Evolutionary conservation across 768 basidiomycete genomes (phyloP).

Genomic region (Calocybe cyanea): DNA sequence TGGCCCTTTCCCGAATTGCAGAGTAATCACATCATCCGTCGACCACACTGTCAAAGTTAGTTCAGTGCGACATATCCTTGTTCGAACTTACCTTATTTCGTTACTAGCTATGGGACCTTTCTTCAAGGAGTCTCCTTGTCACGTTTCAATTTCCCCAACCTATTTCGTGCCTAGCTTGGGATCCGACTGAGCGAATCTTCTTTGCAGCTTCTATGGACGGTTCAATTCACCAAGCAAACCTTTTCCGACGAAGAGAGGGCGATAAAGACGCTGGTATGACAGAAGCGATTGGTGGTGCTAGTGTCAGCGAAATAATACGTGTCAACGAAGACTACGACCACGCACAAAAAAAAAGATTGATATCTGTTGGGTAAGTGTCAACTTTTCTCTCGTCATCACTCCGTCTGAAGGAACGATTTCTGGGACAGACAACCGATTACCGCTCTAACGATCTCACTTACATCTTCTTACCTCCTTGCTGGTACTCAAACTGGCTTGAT

Average conservation of each 20-base stretch:
- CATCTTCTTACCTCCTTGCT: constrained; percentile 73
- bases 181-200: constrained; percentile 82
- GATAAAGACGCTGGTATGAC: constrained; percentile 47
- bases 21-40: constrained; percentile 74
- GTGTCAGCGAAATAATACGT: constrained; percentile 65
- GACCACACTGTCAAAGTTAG: constrained; percentile 91
- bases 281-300: constrained; percentile 76
- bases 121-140: constrained; percentile 69
- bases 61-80: neutral
- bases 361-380: constrained; percentile 59
- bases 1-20: constrained; percentile 73
- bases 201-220: constrained; percentile 81
- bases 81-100: constrained; percentile 10
- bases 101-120: constrained; percentile 73
- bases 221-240: constrained; percentile 73
- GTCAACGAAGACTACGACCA: constrained; percentile 52
- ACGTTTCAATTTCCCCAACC: constrained; percentile 86
- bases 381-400: neutral
- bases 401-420: neutral
- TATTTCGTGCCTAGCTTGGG: constrained; percentile 69
- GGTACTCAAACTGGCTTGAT: constrained; percentile 75
- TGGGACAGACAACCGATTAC: constrained; percentile 65
- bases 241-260: constrained; percentile 62
- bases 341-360: constrained; percentile 53
- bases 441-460: constrained; percentile 71